Percentiles rank a stretch among this genome's conserved stretches.
Evolutionary conservation across 306 rosid species (phyloP).

Genomic region (Albizia julibrissin): DNA sequence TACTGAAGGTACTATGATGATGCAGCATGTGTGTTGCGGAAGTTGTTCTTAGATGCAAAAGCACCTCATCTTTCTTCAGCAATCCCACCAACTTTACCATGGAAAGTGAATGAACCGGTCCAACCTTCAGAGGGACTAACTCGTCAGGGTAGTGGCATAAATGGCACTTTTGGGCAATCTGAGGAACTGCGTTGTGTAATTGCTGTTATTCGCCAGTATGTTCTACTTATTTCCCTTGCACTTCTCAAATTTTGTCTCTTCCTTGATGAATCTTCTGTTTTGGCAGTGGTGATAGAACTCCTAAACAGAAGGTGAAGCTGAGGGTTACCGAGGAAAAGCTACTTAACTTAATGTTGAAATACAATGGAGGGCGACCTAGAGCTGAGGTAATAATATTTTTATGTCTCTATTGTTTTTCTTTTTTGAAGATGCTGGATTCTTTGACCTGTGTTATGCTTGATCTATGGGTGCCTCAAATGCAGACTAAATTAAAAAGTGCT

Average conservation of each 20-base stretch:
- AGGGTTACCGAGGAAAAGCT: constrained; percentile 95
- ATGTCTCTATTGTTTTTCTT: constrained; percentile 23
- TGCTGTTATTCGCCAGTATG: constrained; percentile 91
- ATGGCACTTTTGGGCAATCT: constrained; percentile 87
- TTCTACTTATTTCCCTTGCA: constrained; percentile 28
- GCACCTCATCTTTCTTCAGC: constrained; percentile 97
- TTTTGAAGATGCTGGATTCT: not conserved
- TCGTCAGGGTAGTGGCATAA: constrained; percentile 98
- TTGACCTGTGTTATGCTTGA: constrained; percentile 29
- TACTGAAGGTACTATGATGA: constrained; percentile 86
- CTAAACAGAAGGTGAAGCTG: constrained; percentile 97
- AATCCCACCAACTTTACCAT: constrained; percentile 90
- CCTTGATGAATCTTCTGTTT: constrained; percentile 39
- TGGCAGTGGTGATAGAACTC: constrained; percentile 97
- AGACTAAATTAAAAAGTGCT: constrained; percentile 96
- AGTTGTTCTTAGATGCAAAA: constrained; percentile 90
- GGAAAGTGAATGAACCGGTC: constrained; percentile 87
- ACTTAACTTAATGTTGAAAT: constrained; percentile 86
- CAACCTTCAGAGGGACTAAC: constrained; percentile 86
- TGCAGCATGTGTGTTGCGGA: constrained; percentile 90
- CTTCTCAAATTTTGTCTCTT: constrained; percentile 27
- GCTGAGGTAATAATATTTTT: constrained; percentile 60
- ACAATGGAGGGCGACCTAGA: constrained; percentile 95
- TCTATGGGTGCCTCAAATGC: constrained; percentile 36
- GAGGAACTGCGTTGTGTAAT: constrained; percentile 97